These are phyloP conservation scores for Cryptosporidium canis DNA, from an alignment of 169 alveolate genomes.

Conservation along the genomic window DNA sequence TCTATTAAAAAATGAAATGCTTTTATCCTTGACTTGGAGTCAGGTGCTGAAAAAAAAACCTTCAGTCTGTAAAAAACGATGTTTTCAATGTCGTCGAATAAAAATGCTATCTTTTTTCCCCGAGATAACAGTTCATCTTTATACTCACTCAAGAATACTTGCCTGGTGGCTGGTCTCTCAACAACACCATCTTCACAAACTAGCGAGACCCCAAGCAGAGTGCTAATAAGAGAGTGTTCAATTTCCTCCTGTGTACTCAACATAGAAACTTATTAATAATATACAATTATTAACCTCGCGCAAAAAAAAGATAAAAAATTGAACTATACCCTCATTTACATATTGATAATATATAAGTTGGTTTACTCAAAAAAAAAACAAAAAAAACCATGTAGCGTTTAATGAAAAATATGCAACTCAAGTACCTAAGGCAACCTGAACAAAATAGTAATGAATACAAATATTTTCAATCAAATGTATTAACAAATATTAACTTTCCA, in stretches of 20 bases:
- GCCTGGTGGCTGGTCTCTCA: neutral
- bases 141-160: constrained; percentile 1
- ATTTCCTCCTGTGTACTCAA: constrained; percentile 5
- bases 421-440: no score
- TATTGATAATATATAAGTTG: neutral
- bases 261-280: constrained; percentile 21
- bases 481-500: neutral
- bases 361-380: no score
- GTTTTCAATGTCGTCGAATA: constrained; percentile 28
- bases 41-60: neutral
- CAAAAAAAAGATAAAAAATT: neutral
- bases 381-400: no score
- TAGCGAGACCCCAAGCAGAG: constrained; percentile 27
- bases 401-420: no score
- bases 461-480: no score
- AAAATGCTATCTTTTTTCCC: neutral
- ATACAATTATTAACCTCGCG: neutral
- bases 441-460: no score
- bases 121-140: neutral
- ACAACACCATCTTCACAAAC: neutral
- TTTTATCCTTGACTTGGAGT: constrained; percentile 1
- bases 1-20: constrained; percentile 45
- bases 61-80: constrained; percentile 34
- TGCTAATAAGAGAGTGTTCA: constrained; percentile 26
- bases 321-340: neutral